Evolutionary conservation across 345 rosid genomes (phyloP), one percentile per base, ranked within the genome.

Genomic region (Citrus sp.): DNA sequence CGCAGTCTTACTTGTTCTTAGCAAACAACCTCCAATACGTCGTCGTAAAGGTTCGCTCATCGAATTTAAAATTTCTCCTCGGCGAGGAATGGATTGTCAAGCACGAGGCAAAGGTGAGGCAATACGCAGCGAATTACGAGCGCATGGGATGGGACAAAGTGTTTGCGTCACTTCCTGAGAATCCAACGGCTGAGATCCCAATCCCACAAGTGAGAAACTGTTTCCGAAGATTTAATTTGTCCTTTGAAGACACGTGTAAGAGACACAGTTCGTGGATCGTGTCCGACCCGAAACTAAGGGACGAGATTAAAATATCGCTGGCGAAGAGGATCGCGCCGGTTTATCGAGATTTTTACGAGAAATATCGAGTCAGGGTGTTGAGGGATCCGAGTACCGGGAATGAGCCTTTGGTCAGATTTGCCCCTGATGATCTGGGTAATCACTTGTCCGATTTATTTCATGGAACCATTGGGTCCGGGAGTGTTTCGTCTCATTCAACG

Each of bases 1-100:
- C 92, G 14, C 89, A 87, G 14, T 90, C 97, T 0, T 91, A 94
- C 79, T 84, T 94, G 40, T 94, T 91, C 84, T 68, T 94, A 4
- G 93, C 97, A 9, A 94, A 91, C 79, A 94, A 92, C 73, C 94
- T 94, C 61, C 89, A 88, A 40, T 93, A 94, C 88, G 82, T 94
- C 71, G 86, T 92, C 73, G 76, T 69, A 16, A 94, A 92, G 73
- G 97, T 87, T 34, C 88, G 89, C 3, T 80, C 80, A 8, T 90
- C 97, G 61, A 87, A 80, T 69, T 83, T 94, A 7, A 84, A 65
- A 76, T 51, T 78, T 40, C 81, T 90, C 1, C 80, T 92, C 56
- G 96, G 97, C 60, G 91, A 87, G 10, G 89, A 87, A 7, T 94
- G 98, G 98, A 55, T 85, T 9, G 19, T 75, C 27, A 85, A 87